phyloP scores from a whole-genome alignment of 495 filamentous ascomycete species.

The Penicillium daleae region DNA sequence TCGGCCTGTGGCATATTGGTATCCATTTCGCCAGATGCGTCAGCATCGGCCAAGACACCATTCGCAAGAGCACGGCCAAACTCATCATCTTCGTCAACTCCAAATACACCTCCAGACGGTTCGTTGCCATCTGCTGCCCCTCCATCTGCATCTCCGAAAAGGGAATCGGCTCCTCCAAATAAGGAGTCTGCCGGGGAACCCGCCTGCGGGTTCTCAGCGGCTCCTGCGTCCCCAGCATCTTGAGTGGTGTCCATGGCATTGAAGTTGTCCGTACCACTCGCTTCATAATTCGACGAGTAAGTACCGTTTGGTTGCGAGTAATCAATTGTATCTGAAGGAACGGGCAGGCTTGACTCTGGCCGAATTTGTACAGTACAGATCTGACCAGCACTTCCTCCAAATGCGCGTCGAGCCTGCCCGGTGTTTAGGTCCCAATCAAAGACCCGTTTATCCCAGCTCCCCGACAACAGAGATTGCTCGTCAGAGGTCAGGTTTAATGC shows the following conservation, averaged over 20 bases:
- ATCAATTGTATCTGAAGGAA: slow-evolving; percentile 73
- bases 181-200: slow-evolving; percentile 73
- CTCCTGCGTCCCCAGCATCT: slow-evolving; percentile 41
- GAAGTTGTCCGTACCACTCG: slow-evolving; percentile 46
- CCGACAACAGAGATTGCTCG: slow-evolving; percentile 86
- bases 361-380: slow-evolving; percentile 87
- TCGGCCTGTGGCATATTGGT: slow-evolving; percentile 29
- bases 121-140: slow-evolving; percentile 59
- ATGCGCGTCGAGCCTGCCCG: slow-evolving; percentile 73
- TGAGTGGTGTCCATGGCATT: slow-evolving; percentile 52
- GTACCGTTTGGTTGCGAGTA: slow-evolving; percentile 62
- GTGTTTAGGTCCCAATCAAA: slow-evolving; percentile 96
- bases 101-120: slow-evolving; percentile 62
- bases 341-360: slow-evolving; percentile 71
- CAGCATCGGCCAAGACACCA: slow-evolving; percentile 45
- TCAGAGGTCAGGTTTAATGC: slow-evolving; percentile 81
- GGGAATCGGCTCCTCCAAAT: slow-evolving; percentile 68
- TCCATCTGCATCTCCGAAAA: slow-evolving; percentile 73
- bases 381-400: slow-evolving; percentile 76
- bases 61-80: slow-evolving; percentile 80
- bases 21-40: slow-evolving; percentile 42
- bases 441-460: slow-evolving; percentile 94
- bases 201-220: slow-evolving; percentile 46
- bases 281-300: slow-evolving; percentile 61
- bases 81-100: slow-evolving; percentile 82